Base-by-base conservation (phyloP, 352 stramenopile species). In the Globisporangium yorkense region DNA sequence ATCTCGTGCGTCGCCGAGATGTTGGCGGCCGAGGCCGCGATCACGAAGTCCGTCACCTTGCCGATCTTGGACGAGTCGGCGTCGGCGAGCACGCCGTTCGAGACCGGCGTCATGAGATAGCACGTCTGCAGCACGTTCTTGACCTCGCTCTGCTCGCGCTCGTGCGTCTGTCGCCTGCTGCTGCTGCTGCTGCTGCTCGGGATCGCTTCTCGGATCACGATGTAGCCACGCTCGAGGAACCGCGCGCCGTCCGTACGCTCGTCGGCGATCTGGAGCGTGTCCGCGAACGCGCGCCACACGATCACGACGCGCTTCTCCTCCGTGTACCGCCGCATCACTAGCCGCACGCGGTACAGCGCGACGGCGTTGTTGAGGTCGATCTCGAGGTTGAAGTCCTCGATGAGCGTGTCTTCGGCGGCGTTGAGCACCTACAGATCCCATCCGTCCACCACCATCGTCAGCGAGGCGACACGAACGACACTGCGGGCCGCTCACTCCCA, bases 181-280 rank as follows among this genome's bases (percentile, higher is more conserved):
- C 21, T 37, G 39, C 27, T 43, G 27, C 16, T 3, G 27, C 31
- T 29, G 29, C 20, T 68, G 63, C 39, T 65, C 56, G 31, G 31
- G 33, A 2, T 39, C 5, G 33, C 33, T 39, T 39, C 33, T 16
- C 71, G 71, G 52, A 83, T 59, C 33, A 88, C 63, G 35, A 88
- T 66, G 53, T 79, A 88, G 0, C 78, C 78, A 31, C 74, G 71
- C 47, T 88, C 78, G 20, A 75, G 68, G 45, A 88, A 85, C 49
- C 74, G 62, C 2, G 68, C 71, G 2, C 71, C 77, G 5, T 63
- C 41, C 13, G 75, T 57, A 7, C 64, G 71, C 21, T 75, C 64
- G 37, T 72, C 62, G 16, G 62, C 62, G 59, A 88, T 82, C 61
- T 68, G 67, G 24, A 77, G 54, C 3, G 72, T 70, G 31, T 85